phyloP scores from a whole-genome alignment of 179 eudicot genomes.

The Drosera spatulata region DNA sequence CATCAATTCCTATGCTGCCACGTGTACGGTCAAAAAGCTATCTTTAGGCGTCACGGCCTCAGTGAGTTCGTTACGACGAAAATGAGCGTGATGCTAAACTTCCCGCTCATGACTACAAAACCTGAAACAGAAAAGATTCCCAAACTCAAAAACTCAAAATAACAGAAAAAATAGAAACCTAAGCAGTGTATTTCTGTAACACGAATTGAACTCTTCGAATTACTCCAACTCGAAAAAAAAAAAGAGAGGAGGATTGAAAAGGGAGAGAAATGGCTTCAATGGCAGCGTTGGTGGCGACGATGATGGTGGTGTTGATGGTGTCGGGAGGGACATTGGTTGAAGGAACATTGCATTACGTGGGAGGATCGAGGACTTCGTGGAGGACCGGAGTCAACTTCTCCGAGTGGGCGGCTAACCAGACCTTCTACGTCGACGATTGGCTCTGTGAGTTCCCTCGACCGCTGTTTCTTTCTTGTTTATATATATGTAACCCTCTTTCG shows the following conservation, averaged over 20 bases:
- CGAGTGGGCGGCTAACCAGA: slow-evolving; percentile 30
- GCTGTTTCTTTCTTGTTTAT: neutral
- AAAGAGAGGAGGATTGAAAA: neutral
- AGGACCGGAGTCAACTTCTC: slow-evolving; percentile 31
- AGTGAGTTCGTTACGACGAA: too few relatives aligned
- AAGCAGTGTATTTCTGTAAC: too few relatives aligned
- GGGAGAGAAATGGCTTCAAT: neutral
- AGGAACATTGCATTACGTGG: slow-evolving; percentile 16
- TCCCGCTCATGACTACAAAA: too few relatives aligned
- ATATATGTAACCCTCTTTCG: neutral
- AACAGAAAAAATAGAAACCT: too few relatives aligned
- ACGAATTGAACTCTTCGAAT: too few relatives aligned
- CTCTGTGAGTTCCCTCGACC: slow-evolving; percentile 22
- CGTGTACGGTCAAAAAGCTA: too few relatives aligned
- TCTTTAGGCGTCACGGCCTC: too few relatives aligned
- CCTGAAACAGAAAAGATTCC: too few relatives aligned
- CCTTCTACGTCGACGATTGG: slow-evolving; percentile 55
- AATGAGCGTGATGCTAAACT: too few relatives aligned
- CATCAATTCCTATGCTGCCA: too few relatives aligned
- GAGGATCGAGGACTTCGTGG: slow-evolving; percentile 27
- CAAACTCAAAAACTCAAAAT: too few relatives aligned
- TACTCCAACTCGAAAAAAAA: too few relatives aligned
- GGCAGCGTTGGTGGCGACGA: neutral
- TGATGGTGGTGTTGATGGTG: neutral
- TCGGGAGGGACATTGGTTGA: neutral